Evolutionary conservation across 202 grass and related monocot species (phyloP), one percentile per base, ranked within the genome.

Genomic region (Alloteropsis angusta): DNA sequence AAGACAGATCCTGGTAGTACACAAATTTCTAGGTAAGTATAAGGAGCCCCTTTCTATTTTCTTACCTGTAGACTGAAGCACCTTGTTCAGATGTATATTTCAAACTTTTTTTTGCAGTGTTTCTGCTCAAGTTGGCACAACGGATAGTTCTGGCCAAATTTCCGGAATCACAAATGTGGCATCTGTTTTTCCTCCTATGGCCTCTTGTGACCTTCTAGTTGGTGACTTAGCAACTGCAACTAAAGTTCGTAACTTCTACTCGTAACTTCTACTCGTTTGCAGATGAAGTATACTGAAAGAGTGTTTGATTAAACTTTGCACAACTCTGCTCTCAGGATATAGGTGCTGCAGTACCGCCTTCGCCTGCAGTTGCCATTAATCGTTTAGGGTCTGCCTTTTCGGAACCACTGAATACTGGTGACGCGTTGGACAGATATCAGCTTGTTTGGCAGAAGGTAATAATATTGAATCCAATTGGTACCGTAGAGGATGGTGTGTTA

Each of bases 361-460:
- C 95, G 54, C 74, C 91, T 46, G 79, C 78, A 1, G 16, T 64
- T 72, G 71, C 80, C 87, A 88, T 85, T 78, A 86, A 88, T 39
- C 83, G 50, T 18, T 76, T 88, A 75, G 95, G 92, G 79, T 81
- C 95, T 80, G 85, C 88, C 55, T 85, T 88, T 72, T 81, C 84
- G 54, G 95, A 98, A 83, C 80, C 76, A 60, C 37, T 94, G 83
- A 98, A 50, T 78, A 92, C 92, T 54, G 89, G 84, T 10, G 92
- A 93, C 26, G 92, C 85, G 28, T 76, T 98, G 78, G 95, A 94
- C 7, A 92, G 46, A 72, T 98, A 98, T 69, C 89, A 87, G 76
- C 91, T 87, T 83, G 85, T 98, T 80, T 83, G 81, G 74, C 91
- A 92, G 58, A 98, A 98, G 91, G 95, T 97, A 90, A 53, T 32